phyloP scores from a whole-genome alignment of 305 asterid genomes.

The Lippia alba region DNA sequence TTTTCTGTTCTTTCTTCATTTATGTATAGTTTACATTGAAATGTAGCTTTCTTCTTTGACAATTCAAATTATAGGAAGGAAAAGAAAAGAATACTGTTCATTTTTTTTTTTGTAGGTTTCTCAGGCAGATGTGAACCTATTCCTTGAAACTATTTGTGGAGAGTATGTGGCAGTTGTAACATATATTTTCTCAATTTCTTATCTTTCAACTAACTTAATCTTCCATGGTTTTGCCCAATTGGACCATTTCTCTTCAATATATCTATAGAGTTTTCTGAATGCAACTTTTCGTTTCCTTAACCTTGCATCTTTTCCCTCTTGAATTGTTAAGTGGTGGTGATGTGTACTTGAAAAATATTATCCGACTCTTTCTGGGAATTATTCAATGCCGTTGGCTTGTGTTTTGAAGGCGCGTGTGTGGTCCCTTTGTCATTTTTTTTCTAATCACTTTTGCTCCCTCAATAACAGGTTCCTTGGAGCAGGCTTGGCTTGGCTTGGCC shows the following conservation, averaged over 20 bases:
- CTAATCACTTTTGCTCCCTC: constrained; percentile 30
- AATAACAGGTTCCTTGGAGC: constrained; percentile 96
- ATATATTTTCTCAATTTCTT: too few species aligned
- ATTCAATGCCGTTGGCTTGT: neutral
- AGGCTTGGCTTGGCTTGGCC: constrained; percentile 99
- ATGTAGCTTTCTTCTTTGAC: neutral
- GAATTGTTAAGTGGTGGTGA: neutral
- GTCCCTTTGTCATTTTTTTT: neutral
- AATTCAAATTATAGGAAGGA: constrained; percentile 16
- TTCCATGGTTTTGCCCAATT: too few species aligned
- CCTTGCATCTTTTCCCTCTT: neutral
- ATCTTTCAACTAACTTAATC: too few species aligned
- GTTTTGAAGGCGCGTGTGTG: neutral
- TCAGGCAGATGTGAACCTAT: too few species aligned
- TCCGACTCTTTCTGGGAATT: too few species aligned
- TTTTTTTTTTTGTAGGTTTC: too few species aligned
- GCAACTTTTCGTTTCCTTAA: too few species aligned
- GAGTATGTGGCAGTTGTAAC: too few species aligned
- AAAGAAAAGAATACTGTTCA: too few species aligned
- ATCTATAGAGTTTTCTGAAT: neutral
- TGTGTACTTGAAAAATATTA: too few species aligned
- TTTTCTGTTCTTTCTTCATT: constrained; percentile 1
- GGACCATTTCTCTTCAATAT: constrained; percentile 8
- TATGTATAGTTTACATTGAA: constrained; percentile 5
- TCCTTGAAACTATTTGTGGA: too few species aligned